Evolutionary conservation across 306 rosid species (phyloP).

Genomic region (Sindora glabra): DNA sequence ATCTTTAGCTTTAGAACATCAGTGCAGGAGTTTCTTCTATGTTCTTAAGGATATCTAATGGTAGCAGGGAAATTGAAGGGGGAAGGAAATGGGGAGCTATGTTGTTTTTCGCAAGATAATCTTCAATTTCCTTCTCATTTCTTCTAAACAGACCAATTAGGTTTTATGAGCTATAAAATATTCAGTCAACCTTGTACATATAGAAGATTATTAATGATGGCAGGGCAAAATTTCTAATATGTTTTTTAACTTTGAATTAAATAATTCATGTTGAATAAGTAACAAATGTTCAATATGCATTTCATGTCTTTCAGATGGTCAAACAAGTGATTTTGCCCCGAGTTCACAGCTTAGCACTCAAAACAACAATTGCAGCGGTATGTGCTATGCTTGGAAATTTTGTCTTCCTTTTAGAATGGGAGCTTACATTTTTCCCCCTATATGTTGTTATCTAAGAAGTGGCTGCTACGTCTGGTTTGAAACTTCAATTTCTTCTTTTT

Average conservation of each 20-base stretch:
- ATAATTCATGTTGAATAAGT: conserved; percentile 10
- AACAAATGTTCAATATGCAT: conserved; percentile 7
- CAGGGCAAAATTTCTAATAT: not conserved
- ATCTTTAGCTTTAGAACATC: too few relatives aligned
- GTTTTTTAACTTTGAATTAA: not conserved
- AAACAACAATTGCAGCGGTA: conserved; percentile 98
- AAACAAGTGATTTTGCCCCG: conserved; percentile 91
- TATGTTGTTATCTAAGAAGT: not conserved
- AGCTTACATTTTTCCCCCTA: conserved; percentile 8
- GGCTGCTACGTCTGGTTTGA: too few relatives aligned
- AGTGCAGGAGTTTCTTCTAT: not conserved
- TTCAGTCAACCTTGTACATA: not conserved
- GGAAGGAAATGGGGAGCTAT: too few relatives aligned
- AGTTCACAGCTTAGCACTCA: conserved; percentile 89
- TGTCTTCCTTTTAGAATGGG: too few relatives aligned
- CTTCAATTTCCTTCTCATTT: too few relatives aligned
- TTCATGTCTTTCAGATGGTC: conserved; percentile 54
- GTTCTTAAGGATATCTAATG: not conserved
- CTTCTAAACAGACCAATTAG: too few relatives aligned
- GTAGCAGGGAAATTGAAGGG: too few relatives aligned
- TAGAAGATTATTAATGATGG: not conserved
- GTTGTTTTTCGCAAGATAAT: too few relatives aligned
- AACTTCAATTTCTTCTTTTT: too few relatives aligned
- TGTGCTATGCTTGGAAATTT: conserved; percentile 17
- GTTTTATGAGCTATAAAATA: not conserved